Conservation (phyloP, 176 grass and related monocot genomes). For the Themeda triandra region DNA sequence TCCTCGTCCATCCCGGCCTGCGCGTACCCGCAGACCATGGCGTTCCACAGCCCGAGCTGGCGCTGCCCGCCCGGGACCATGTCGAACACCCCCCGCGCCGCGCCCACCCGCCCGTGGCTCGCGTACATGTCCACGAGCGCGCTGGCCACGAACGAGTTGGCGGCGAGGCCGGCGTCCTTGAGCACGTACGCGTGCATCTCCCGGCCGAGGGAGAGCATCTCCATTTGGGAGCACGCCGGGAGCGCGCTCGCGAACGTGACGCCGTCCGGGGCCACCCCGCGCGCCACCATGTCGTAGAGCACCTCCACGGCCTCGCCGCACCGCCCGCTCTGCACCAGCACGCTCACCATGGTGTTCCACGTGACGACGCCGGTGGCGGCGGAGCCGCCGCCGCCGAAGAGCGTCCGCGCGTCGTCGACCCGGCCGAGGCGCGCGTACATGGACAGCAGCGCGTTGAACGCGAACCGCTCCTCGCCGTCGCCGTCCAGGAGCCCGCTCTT, state of each 20-base stretch:
- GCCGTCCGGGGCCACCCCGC: slow-evolving; percentile 56
- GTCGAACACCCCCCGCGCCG: slow-evolving; percentile 58
- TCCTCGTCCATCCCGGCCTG: slow-evolving; percentile 75
- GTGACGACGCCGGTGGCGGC: slow-evolving; percentile 39
- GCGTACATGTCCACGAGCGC: slow-evolving; percentile 91
- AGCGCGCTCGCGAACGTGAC: slow-evolving; percentile 75
- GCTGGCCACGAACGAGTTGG: slow-evolving; percentile 81
- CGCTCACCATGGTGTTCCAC: slow-evolving; percentile 91
- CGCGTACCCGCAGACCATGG: slow-evolving; percentile 88
- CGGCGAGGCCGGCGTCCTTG: slow-evolving; percentile 50
- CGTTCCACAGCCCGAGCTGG: slow-evolving; percentile 85
- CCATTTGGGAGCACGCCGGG: slow-evolving; percentile 66
- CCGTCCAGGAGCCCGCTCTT: slow-evolving; percentile 39
- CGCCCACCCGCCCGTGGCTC: slow-evolving; percentile 49
- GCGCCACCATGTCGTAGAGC: slow-evolving; percentile 60
- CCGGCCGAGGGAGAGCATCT: slow-evolving; percentile 43
- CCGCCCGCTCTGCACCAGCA: slow-evolving; percentile 56
- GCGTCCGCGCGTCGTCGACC: slow-evolving; percentile 45
- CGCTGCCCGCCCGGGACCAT: slow-evolving; percentile 14
- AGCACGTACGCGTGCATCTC: slow-evolving; percentile 72
- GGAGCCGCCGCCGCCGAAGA: slow-evolving; percentile 51
- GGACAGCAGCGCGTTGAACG: slow-evolving; percentile 73
- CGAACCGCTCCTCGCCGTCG: slow-evolving; percentile 48
- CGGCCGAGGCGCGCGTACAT: slow-evolving; percentile 89
- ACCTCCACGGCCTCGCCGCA: slow-evolving; percentile 42